Evolutionary conservation across 345 rosid species (phyloP), one percentile per base, ranked within the genome.

Genomic region (Lepidium didymum): DNA sequence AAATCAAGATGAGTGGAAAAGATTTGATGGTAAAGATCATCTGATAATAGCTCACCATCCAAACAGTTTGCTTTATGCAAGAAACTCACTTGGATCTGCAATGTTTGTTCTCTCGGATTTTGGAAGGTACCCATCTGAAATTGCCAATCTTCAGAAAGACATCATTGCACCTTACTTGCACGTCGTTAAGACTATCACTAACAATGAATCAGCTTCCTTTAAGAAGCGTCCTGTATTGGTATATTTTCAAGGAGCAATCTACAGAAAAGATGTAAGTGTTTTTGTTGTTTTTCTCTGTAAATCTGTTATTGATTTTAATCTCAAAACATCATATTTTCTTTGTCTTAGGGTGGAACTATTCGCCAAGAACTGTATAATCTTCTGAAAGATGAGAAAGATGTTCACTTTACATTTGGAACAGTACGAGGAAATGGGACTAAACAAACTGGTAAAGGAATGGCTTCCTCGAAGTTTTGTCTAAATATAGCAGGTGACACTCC

Each of bases 401-500:
- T 93, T 41, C 96, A 88, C 78, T 93, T 93, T 43, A 51, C 90
- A 3, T 90, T 87, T 65, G 98, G 98, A 81, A n/a, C n/a, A n/a
- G 78, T 74, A 27, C 83, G 50, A 77, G 84, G 89, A 54, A 77
- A 81, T 36, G 97, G 98, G 14, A 68, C 88, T 23, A 75, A 58
- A 52, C 81, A 62, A 56, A 94, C 98, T 12, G 80, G 94, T 69
- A 79, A 77, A 51, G 98, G 98, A 67, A 93, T 93, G 98, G 86
- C 88, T 16, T 81, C 89, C 4, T 85, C 96, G 11, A 93, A 88
- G 67, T 90, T 88, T 69, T 93, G 98, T 83, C 85, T 90, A 37
- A 82, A 88, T 52, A 90, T 93, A 25, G 98, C 96, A 0, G 98
- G 98, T 12, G 98, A 93, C 50, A 93, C 94, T 31, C 98, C 98